phyloP scores from a whole-genome alignment of 768 basidiomycete species.

The Boletus rubroflammeus region DNA sequence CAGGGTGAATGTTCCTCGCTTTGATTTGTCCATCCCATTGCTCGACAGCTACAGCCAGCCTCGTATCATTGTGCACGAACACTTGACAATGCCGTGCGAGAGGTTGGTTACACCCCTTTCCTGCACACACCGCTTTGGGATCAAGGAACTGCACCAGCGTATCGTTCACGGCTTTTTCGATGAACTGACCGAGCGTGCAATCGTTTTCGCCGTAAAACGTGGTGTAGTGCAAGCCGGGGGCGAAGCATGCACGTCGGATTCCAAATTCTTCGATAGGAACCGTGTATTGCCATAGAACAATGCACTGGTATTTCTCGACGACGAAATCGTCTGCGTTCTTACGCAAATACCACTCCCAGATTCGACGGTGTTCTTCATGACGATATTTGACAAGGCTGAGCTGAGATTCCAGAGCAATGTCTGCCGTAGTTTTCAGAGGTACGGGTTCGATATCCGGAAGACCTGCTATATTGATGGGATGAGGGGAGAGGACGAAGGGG shows the following conservation, averaged over 20 bases:
- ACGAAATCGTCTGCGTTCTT: conserved; percentile 84
- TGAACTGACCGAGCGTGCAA: conserved; percentile 88
- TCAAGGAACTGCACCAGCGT: conserved; percentile 67
- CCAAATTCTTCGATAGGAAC: conserved; percentile 71
- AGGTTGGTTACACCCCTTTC: conserved; percentile 81
- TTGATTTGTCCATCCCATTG: conserved; percentile 81
- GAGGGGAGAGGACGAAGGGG: conserved; percentile 32
- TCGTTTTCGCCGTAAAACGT: conserved; percentile 93
- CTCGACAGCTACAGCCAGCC: conserved; percentile 81
- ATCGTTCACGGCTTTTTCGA: conserved; percentile 74
- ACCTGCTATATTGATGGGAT: conserved; percentile 24
- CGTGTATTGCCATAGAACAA: conserved; percentile 75
- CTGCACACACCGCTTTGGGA: conserved; percentile 73
- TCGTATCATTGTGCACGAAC: conserved; percentile 86
- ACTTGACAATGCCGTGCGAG: conserved; percentile 81
- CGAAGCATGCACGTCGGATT: conserved; percentile 70
- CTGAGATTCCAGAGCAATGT: conserved; percentile 73
- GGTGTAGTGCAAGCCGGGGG: conserved; percentile 68
- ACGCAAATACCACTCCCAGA: conserved; percentile 95
- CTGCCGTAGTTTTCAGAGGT: conserved; percentile 55
- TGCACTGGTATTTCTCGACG: conserved; percentile 90
- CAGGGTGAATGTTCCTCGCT: conserved; percentile 50
- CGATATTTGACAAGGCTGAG: conserved; percentile 70
- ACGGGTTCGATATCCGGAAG: conserved; percentile 38
- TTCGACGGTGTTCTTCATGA: conserved; percentile 81